Conservation (phyloP, 495 filamentous ascomycete species). For the Opeltia flavorubescens region DNA sequence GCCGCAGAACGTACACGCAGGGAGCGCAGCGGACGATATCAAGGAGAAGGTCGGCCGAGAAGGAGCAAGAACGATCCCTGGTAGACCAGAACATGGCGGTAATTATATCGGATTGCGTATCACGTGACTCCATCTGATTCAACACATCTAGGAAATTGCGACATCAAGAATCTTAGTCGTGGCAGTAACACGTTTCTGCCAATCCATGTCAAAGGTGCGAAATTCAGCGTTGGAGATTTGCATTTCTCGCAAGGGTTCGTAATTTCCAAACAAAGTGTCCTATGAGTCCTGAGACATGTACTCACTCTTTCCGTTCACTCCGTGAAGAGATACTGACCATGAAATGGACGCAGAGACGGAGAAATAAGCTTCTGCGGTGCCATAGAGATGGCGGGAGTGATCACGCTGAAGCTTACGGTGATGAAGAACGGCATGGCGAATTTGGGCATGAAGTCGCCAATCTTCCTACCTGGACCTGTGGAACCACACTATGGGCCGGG, state of each 20-base stretch:
- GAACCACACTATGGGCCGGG: slow-evolving; percentile 85
- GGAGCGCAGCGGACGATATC: slow-evolving; percentile 43
- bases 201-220: slow-evolving; percentile 72
- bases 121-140: too few relatives aligned
- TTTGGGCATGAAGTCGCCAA: slow-evolving; percentile 70
- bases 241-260: slow-evolving; percentile 89
- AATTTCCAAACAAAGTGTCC: too few relatives aligned
- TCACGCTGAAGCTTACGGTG: slow-evolving; percentile 82
- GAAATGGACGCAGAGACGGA: too few relatives aligned
- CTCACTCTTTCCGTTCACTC: too few relatives aligned
- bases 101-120: too few relatives aligned
- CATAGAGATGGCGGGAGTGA: slow-evolving; percentile 91
- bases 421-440: slow-evolving; percentile 71
- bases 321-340: too few relatives aligned
- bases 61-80: slow-evolving; percentile 77
- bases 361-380: slow-evolving; percentile 95
- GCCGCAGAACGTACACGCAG: slow-evolving; percentile 56
- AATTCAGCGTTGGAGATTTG: slow-evolving; percentile 85
- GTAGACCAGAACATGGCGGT: slow-evolving; percentile 40
- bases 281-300: too few relatives aligned
- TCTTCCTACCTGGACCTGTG: slow-evolving; percentile 82
- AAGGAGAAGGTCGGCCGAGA: slow-evolving; percentile 69
- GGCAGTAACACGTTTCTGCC: slow-evolving; percentile 85
- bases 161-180: slow-evolving; percentile 82
- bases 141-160: too few relatives aligned